These are phyloP conservation scores for Dissophora ornata DNA, from an alignment of 192 early-diverging fungal genomes.

Conservation along the genomic window DNA sequence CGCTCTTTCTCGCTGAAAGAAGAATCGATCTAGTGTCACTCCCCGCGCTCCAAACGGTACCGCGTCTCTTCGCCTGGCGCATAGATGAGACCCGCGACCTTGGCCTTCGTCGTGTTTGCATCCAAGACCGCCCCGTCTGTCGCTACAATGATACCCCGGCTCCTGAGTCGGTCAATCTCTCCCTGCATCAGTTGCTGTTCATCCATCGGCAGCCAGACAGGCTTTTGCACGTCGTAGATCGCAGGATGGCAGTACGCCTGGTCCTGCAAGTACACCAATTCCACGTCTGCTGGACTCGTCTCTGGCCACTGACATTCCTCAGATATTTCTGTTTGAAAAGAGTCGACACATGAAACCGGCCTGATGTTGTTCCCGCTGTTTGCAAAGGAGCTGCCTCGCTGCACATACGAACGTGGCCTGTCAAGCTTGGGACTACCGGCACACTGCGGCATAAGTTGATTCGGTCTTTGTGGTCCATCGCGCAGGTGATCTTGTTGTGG, in stretches of 20 bases:
- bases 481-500: neutral
- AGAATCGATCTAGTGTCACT: too few relatives aligned
- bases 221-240: slow-evolving; percentile 36
- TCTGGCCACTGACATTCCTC: neutral
- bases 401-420: slow-evolving; percentile 6
- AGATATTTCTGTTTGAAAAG: neutral
- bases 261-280: slow-evolving; percentile 30
- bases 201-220: slow-evolving; percentile 65
- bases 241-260: slow-evolving; percentile 61
- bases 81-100: slow-evolving; percentile 34
- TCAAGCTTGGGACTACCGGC: neutral
- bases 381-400: slow-evolving; percentile 1
- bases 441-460: neutral
- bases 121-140: slow-evolving; percentile 42
- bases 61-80: slow-evolving; percentile 46
- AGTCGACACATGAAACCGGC: too few relatives aligned
- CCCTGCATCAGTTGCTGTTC: slow-evolving; percentile 52
- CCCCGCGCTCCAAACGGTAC: slow-evolving; percentile 40
- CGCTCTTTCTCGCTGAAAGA: too few relatives aligned
- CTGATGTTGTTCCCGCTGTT: too few relatives aligned
- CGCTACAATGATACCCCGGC: slow-evolving; percentile 40
- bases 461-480: neutral
- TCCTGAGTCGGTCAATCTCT: slow-evolving; percentile 41
- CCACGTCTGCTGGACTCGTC: neutral
- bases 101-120: slow-evolving; percentile 19